Conservation (phyloP, 768 basidiomycete genomes). For the Pleurotus pulmonarius region DNA sequence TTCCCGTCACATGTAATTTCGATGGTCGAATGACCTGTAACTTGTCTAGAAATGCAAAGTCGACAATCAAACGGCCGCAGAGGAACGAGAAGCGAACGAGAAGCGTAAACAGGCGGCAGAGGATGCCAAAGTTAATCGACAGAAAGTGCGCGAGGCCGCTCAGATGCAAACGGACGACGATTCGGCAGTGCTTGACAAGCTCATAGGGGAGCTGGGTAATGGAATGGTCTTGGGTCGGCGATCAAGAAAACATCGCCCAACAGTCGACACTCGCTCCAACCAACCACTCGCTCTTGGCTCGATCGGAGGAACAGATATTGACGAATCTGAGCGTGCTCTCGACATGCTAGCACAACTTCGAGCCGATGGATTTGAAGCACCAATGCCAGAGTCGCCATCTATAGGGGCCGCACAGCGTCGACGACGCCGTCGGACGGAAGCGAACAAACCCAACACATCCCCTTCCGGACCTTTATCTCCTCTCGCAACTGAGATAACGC, state of each 20-base stretch:
- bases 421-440: slow-evolving; percentile 30
- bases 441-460: neutral
- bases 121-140: slow-evolving; percentile 53
- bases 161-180: slow-evolving; percentile 48
- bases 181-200: slow-evolving; percentile 52
- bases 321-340: slow-evolving; percentile 59
- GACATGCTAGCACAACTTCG: slow-evolving; percentile 76
- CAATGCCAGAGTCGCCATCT: slow-evolving; percentile 47
- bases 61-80: slow-evolving; percentile 72
- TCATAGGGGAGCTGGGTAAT: slow-evolving; percentile 68
- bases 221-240: slow-evolving; percentile 63
- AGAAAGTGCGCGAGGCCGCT: slow-evolving; percentile 40
- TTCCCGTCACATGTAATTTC: neutral
- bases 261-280: slow-evolving; percentile 27
- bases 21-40: slow-evolving; percentile 1
- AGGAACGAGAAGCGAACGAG: slow-evolving; percentile 65
- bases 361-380: slow-evolving; percentile 56
- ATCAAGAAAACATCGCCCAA: slow-evolving; percentile 45
- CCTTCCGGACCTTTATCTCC: neutral
- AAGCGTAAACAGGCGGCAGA: slow-evolving; percentile 67
- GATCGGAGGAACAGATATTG: slow-evolving; percentile 27
- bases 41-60: slow-evolving; percentile 74
- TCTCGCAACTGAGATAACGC: neutral
- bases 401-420: slow-evolving; percentile 32
- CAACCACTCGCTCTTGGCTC: slow-evolving; percentile 32